Base-by-base conservation (phyloP, 805 yeast genomes). In the Starmerella asiatica region DNA sequence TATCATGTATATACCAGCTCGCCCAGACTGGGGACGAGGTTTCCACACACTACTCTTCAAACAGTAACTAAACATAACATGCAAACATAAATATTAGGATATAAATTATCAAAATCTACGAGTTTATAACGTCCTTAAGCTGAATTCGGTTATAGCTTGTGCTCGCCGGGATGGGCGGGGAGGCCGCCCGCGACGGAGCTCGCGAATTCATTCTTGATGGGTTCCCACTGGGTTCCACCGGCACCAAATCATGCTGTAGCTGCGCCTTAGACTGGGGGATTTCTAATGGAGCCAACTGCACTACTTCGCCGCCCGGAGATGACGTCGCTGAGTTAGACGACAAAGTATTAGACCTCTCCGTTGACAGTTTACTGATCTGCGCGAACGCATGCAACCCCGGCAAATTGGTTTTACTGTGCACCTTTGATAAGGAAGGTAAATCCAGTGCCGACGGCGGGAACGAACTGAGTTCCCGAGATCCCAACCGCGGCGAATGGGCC, bases 401-500 rank as follows among this genome's bases (percentile, higher is more conserved):
- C 39, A 32, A 38, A 12, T n/a, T 8, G 29, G 15, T 16, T 14
- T 4, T 19, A 16, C 32, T 20, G 32, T 21, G 11, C 34, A 21
- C 20, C 12, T 11, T 24, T 20, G 23, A 21, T 21, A 23, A 23
- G 9, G 26, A 23, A 7, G 26, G 26, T 11, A 42, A 31, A 18
- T 39, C 42, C n/a, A 34, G 30, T 8, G 29, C 15, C 5, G 39
- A 35, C 3, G 42, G 35, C 21, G 21, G 40, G 24, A 36, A 20
- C 17, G 17, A 19, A 7, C 29, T 24, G 29, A 38, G n/a, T 12
- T 56, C 56, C 5, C 61, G 53, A n/a, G 69, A 59, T 14, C 53
- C 60, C 24, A 65, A 49, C 5, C 67, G 54, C 21, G 69, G 69
- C 21, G 69, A 63, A 43, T 62, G 69, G 3, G 65, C 65, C 6